Base-by-base conservation (phyloP, 352 stramenopile species). In the Pythium phragmitis region DNA sequence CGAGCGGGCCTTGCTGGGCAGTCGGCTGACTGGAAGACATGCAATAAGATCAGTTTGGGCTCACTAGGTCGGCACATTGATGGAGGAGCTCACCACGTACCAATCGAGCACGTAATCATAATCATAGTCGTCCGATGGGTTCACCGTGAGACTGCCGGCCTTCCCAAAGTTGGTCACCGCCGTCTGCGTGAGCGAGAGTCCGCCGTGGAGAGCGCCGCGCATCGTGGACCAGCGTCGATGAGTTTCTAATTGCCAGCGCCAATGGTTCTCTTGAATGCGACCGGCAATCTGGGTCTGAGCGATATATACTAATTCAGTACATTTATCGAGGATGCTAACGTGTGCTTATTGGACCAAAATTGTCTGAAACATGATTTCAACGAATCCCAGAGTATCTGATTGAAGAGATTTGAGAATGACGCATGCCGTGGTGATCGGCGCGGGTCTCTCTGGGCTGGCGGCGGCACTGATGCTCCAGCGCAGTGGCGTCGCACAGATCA, bases 91-190 rank as follows among this genome's bases (percentile, higher is more conserved):
- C 16, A 39, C 13, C 1, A 67, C 66, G 43, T 52, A 88, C 81
- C 76, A 89, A 64, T 94, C 83, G 23, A 95, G 57, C 26, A 95
- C 71, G 69, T 94, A 95, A 70, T 92, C 82, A 59, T 92, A 95
- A 68, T 95, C 85, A n/a, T 89, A 91, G 37, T 88, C 78, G 4
- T 85, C 80, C 9, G 63, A 73, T 11, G 77, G 68, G 51, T 87
- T 78, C 16, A 75, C 62, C 3, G 67, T 60, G 33, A 89, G 45
- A 14, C 52, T 68, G 21, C 68, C 70, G 21, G 70, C 63, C 37
- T 65, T 49, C 6, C 72, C 65, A 60, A 94, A 94, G 65, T 87
- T 75, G 51, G 79, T 76, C 45, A 94, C 86, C 8, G 80, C 76
- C 46, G 79, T 91, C 73, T 89, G 80, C 43, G 65, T 62, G 16